Evolutionary conservation across 164 flowering plant genomes (phyloP), one percentile per base, ranked within the genome.

Genomic region (Nelumbo lutea): DNA sequence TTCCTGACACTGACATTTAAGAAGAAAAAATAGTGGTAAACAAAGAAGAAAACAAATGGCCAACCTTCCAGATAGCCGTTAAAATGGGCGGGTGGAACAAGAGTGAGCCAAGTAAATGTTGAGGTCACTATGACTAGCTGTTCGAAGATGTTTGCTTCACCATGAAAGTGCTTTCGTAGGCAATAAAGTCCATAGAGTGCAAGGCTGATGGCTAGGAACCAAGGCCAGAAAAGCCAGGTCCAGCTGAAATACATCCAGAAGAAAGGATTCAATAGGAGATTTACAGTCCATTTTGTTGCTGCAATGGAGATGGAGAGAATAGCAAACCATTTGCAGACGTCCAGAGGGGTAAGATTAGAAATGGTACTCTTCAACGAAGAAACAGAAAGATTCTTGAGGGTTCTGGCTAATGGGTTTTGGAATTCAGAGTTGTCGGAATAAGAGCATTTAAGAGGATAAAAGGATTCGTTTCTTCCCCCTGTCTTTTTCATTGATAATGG

Each of bases 171-270:
- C 77, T 80, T 90, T 0, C 71, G 71, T 2, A 84, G 61, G 73
- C 91, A 80, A 73, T 84, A 84, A 13, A 81, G 4, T 4, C 93
- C 95, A 84, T 15, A 27, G 27, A 27, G 27, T 27, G 27, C 27
- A 27, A 27, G 27, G 0, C 27, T 27, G 27, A 27, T 27, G 51
- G 96, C 96, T 2, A 84, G 68, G 14, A 78, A 65, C 93, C 96
- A 94, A 0, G 96, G 98, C 98, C 98, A 94, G 73, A 86, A 89
- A 68, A 91, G 27, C 97, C 97, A 93, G 11, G 86, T 86, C 96
- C 94, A 88, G 77, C 96, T 91, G 66, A 93, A 93, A 75, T 90
- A 91, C 93, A 86, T 83, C 97, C 91, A 94, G 65, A 91, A 84
- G 68, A 90, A 91, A 0, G 97, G 96, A 66, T 70, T 87, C n/a